phyloP scores from a whole-genome alignment of 768 basidiomycete genomes.

The Sarcomyxa edulis region DNA sequence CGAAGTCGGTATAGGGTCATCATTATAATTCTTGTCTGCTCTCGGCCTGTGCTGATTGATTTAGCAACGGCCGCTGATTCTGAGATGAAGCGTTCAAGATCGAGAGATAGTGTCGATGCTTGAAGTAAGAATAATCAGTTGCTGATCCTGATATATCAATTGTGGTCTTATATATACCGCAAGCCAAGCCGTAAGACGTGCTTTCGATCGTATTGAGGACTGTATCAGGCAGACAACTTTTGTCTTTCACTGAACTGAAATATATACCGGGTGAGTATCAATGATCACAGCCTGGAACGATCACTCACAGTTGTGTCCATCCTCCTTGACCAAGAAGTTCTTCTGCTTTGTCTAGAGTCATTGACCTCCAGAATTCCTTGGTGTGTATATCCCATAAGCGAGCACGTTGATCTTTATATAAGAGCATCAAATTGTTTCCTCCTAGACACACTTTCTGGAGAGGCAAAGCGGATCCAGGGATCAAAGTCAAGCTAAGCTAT shows the following conservation, averaged over 20 bases:
- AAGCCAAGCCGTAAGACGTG: constrained; percentile 11
- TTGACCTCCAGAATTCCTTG: constrained; percentile 81
- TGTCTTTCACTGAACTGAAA: background rate
- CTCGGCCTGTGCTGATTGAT: constrained; percentile 40
- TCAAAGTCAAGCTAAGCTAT: constrained; percentile 57
- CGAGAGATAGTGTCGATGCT: constrained; percentile 47
- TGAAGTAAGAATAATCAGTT: constrained; percentile 1
- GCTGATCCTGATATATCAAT: no score
- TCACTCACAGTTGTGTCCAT: constrained; percentile 68
- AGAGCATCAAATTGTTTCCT: constrained; percentile 64
- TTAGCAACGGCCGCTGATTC: constrained; percentile 46
- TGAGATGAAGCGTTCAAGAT: constrained; percentile 47
- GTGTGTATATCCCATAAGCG: constrained; percentile 85
- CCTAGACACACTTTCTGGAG: constrained; percentile 60
- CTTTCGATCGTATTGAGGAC: constrained; percentile 20
- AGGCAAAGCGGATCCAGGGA: constrained; percentile 76
- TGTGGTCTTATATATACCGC: no score
- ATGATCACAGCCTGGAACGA: background rate
- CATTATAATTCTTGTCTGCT: constrained; percentile 35
- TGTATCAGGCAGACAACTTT: constrained; percentile 15
- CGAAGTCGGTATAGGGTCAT: constrained; percentile 51
- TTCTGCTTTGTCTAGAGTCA: constrained; percentile 68
- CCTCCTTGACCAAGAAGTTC: constrained; percentile 67
- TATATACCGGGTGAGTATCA: background rate
- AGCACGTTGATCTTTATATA: constrained; percentile 73